Percentiles rank a stretch among this genome's conserved stretches.
Conservation (phyloP, 2,329 filamentous ascomycete species). For the Parastagonospora nodorum region DNA sequence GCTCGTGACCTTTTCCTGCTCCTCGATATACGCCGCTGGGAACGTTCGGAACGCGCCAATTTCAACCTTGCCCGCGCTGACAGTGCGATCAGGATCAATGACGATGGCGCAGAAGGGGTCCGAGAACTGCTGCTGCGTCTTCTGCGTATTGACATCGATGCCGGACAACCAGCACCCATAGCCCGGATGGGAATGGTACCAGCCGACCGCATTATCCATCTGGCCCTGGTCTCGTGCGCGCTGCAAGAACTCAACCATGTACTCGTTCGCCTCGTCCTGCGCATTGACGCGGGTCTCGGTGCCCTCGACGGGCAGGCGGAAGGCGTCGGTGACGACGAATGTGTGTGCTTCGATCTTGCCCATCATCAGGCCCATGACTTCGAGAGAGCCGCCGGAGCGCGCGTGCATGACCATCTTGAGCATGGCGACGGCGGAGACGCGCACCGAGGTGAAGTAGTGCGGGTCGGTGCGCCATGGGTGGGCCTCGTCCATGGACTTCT, state of each 20-base stretch:
- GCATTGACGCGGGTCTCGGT: constrained; percentile 99
- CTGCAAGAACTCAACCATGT: constrained; percentile 85
- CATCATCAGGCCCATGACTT: constrained; percentile 98
- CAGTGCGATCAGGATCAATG: constrained; percentile 90
- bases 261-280: constrained; percentile 94
- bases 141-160: constrained; percentile 90
- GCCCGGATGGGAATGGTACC: constrained; percentile 97
- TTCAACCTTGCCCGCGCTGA: constrained; percentile 92
- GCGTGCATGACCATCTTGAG: constrained; percentile 99
- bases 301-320: constrained; percentile 91
- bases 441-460: constrained; percentile 89
- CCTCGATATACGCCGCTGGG: constrained; percentile 67
- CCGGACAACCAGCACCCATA: constrained; percentile 98
- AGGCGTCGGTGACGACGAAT: constrained; percentile 92
- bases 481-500: constrained; percentile 67
- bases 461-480: constrained; percentile 80
- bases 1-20: constrained; percentile 47
- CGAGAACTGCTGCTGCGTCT: constrained; percentile 79
- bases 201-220: constrained; percentile 91
- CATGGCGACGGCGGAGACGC: constrained; percentile 90
- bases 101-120: constrained; percentile 96
- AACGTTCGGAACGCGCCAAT: constrained; percentile 96
- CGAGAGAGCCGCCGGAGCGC: constrained; percentile 86
- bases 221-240: constrained; percentile 76
- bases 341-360: constrained; percentile 86